Evolutionary conservation across 2,329 filamentous ascomycete genomes (phyloP), one percentile per base, ranked within the genome.

Genomic region (Chaetomiaceae sp.): DNA sequence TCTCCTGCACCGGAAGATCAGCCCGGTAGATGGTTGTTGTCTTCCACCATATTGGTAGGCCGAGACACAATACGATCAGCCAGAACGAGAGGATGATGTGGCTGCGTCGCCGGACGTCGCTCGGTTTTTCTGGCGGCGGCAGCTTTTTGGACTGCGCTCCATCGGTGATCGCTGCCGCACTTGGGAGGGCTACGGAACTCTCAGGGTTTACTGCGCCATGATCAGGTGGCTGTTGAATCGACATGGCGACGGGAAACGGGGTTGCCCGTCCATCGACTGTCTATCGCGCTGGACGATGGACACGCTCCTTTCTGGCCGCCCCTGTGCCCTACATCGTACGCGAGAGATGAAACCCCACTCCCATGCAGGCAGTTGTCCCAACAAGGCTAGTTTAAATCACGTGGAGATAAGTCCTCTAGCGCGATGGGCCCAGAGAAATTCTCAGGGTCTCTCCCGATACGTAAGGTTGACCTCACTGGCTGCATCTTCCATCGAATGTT

Each of bases 11-110:
- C 5, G 94, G 94, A 61, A 99, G 74, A 40, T 84, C 79, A 11
- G 92, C 91, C 51, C 94, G 82, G 69, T 95, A 91, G 51, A 97
- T 95, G 0, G 88, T 87, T 4, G 94, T 99, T 0, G 94, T 97
- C 69, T 84, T 85, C 84, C 90, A 95, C 94, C 94, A 99, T 80
- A 95, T 86, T 53, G 94, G 94, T 60, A 99, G 69, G 2, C 94
- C 94, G 5, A 99, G 73, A 27, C 86, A 79, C 6, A 95, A 67
- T 6, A 95, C 89, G 33, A 97, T 83, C 5, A 84, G 75, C 94
- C 94, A 99, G 70, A 96, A 97, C 8, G 92, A 92, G 57, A 88
- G 69, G 57, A 99, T 84, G 46, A 97, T 86, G 57, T 77, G 76
- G 43, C 82, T 81, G 50, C 94, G 85, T 53, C 86, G 81, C 65